Conservation (phyloP, 1,284 basidiomycete genomes). For the Cryptococcus jaspeensis region DNA sequence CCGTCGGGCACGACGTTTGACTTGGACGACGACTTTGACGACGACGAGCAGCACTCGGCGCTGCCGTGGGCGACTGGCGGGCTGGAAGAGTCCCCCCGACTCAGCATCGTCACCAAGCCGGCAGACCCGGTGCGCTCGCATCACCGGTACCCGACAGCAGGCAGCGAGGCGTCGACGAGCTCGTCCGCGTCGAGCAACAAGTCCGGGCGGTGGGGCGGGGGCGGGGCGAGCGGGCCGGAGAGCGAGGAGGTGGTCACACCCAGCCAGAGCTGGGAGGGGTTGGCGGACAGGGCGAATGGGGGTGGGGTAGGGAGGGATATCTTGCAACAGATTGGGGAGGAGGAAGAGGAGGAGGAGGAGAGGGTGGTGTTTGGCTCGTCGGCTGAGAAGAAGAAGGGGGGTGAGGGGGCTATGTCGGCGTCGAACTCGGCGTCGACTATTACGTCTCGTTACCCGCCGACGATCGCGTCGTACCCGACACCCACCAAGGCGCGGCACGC, state of each 20-base stretch:
- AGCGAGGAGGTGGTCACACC: slow-evolving; percentile 48
- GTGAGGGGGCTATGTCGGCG: background rate
- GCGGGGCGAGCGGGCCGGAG: slow-evolving; percentile 26
- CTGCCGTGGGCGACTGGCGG: slow-evolving; percentile 41
- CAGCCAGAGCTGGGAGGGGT: slow-evolving; percentile 45
- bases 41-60: slow-evolving; percentile 33
- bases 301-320: slow-evolving; percentile 14
- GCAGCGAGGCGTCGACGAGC: slow-evolving; percentile 38
- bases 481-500: background rate
- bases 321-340: slow-evolving; percentile 42
- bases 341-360: slow-evolving; percentile 40
- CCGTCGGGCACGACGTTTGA: slow-evolving; percentile 22
- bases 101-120: slow-evolving; percentile 6
- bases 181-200: slow-evolving; percentile 27
- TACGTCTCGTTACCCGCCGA: slow-evolving; percentile 11
- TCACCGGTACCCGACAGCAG: slow-evolving; percentile 30
- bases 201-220: slow-evolving; percentile 17
- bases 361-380: slow-evolving; percentile 30
- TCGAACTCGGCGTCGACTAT: slow-evolving; percentile 18
- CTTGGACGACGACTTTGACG: slow-evolving; percentile 23
- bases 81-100: slow-evolving; percentile 18
- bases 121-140: slow-evolving; percentile 8
- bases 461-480: slow-evolving; percentile 5
- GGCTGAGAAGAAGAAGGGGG: slow-evolving; percentile 4
- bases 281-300: slow-evolving; percentile 25